Base-by-base conservation (phyloP, 345 rosid species). In the Mallotus nudiflorus region DNA sequence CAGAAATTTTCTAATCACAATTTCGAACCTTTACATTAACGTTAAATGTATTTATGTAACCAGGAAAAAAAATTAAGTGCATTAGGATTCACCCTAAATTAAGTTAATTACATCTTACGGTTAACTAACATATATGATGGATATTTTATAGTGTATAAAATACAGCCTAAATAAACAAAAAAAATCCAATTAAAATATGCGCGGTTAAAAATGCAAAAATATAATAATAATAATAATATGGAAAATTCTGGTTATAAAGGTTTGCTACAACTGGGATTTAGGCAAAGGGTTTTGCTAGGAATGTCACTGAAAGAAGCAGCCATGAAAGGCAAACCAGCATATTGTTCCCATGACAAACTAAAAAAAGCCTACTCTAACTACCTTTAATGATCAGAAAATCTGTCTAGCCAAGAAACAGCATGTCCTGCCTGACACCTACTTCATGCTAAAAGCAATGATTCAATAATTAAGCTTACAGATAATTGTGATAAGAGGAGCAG, bases 391-490 rank as follows among this genome's bases (percentile, higher is more conserved):
- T 59, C 77, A 48, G 46, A 67, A 15, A 51, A 35, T 22, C 29
- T 54, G 66, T 56, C 57, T 37, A 25, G 39, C 42, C 59, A 31
- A 29, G 27, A 33, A 57, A 55, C 44, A 48, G 35, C 48, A 65
- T 35, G 50, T 49, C 70, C 31, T 57, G 52, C 64, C 53, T 56
- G 15, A 62, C 5, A 64, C 37, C 61, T 58, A 73, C 45, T 58
- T 73, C 11, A 66, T 66, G 60, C 66, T 59, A 52, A 59, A 39
- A 59, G 44, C 29, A 58, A 66, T 52, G 44, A 27, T 65, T 59
- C 57, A 55, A 58, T n/a, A n/a, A n/a, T n/a, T 39, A 73, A 60
- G 27, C 66, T 45, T 57, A 57, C 66, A 73, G n/a, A 57, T 25
- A 60, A 39, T 29, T 50, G 0, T 27, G 29, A 65, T 22, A 52